These are phyloP conservation scores for Blakeslea trispora DNA, from an alignment of 371 early-diverging fungal genomes.

Conservation along the genomic window DNA sequence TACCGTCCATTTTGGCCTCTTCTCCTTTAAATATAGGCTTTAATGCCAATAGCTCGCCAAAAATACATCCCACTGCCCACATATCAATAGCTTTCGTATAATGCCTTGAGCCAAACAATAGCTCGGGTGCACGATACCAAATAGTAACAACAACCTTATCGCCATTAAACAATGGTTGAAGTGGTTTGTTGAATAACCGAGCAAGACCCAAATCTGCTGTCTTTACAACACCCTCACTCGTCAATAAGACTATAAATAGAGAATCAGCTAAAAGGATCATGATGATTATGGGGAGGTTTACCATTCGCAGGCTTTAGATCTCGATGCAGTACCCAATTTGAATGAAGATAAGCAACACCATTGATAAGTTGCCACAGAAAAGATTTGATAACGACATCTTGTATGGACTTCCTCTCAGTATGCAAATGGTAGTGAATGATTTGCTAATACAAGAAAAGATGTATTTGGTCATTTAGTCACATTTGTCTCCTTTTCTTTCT, in stretches of 20 bases:
- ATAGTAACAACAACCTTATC: conserved; percentile 97
- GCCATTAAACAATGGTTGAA: conserved; percentile 82
- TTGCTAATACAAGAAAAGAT: conserved; percentile 62
- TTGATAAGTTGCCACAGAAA: conserved; percentile 91
- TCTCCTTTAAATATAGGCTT: conserved; percentile 95
- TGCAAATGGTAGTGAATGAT: conserved; percentile 85
- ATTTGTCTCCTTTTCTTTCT: neutral
- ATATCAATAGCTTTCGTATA: conserved; percentile 94
- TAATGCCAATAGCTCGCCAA: conserved; percentile 88
- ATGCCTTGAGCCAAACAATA: conserved; percentile 88
- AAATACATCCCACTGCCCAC: conserved; percentile 97
- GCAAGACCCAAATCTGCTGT: conserved; percentile 93
- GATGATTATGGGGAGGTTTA: conserved; percentile 13
- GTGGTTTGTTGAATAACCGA: conserved; percentile 76
- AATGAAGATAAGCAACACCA: conserved; percentile 88
- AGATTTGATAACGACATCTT: conserved; percentile 84
- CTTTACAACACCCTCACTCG: conserved; percentile 85
- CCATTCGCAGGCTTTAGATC: conserved; percentile 92
- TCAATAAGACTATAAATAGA: conserved; percentile 65
- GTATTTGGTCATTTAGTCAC: no score
- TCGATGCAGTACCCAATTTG: conserved; percentile 92
- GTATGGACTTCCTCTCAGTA: conserved; percentile 73
- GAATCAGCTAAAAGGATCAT: no score
- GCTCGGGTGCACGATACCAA: conserved; percentile 97
- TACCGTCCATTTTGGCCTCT: conserved; percentile 89